These are phyloP conservation scores for Sclerotinia borealis DNA, from an alignment of 2,329 filamentous ascomycete species.

Conservation along the genomic window DNA sequence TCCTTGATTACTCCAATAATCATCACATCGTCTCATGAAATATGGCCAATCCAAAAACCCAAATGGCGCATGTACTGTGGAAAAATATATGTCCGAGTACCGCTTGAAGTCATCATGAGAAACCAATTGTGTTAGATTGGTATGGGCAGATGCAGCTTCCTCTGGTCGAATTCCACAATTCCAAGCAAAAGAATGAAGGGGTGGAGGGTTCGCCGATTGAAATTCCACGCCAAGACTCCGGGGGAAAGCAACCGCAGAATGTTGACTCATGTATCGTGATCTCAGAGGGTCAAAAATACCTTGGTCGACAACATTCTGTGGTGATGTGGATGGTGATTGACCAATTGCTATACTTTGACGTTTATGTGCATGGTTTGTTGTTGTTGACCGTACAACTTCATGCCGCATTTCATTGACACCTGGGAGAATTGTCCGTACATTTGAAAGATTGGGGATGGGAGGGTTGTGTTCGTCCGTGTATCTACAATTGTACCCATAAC, in stretches of 20 bases:
- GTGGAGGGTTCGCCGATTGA: slow-evolving; percentile 31
- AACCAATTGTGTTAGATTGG: slow-evolving; percentile 22
- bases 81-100: slow-evolving; percentile 28
- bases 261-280: slow-evolving; percentile 23
- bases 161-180: slow-evolving; percentile 31
- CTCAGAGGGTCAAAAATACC: slow-evolving; percentile 10
- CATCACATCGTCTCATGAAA: slow-evolving; percentile 25
- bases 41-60: slow-evolving; percentile 30
- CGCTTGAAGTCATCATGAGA: slow-evolving; percentile 8
- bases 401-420: background rate
- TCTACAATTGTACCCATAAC: slow-evolving; percentile 24
- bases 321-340: slow-evolving; percentile 1
- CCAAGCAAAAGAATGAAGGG: slow-evolving; percentile 36
- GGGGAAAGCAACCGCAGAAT: slow-evolving; percentile 33
- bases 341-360: background rate
- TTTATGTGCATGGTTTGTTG: background rate
- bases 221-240: slow-evolving; percentile 31
- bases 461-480: slow-evolving; percentile 14
- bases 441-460: background rate
- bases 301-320: slow-evolving; percentile 16
- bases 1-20: slow-evolving; percentile 29
- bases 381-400: background rate
- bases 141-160: slow-evolving; percentile 17
- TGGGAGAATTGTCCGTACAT: background rate
- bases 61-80: slow-evolving; percentile 31